phyloP scores from a whole-genome alignment of 169 alveolate species.

The Nephromyces sp. region DNA sequence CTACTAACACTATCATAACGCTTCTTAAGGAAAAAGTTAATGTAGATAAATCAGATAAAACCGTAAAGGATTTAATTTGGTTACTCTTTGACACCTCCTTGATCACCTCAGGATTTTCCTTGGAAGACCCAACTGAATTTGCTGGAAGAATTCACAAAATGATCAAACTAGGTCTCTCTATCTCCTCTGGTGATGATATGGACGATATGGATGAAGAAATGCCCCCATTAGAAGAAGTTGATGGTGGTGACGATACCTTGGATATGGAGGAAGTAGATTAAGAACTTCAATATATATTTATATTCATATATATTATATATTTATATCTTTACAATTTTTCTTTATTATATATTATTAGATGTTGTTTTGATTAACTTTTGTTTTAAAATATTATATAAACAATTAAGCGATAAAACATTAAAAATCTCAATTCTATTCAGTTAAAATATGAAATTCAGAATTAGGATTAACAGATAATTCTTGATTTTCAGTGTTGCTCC shows the following conservation, averaged over 20 bases:
- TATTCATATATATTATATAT: too few relatives aligned
- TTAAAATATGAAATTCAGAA: too few relatives aligned
- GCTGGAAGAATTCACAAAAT: slow-evolving; percentile 97
- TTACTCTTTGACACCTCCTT: slow-evolving; percentile 94
- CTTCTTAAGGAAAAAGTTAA: slow-evolving; percentile 91
- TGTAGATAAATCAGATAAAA: slow-evolving; percentile 91
- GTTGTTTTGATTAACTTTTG: too few relatives aligned
- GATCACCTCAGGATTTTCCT: slow-evolving; percentile 95
- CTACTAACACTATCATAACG: slow-evolving; percentile 89
- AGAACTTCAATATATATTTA: too few relatives aligned
- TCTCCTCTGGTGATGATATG: slow-evolving; percentile 92
- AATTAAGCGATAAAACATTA: too few relatives aligned
- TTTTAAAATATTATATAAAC: too few relatives aligned
- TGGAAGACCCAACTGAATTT: slow-evolving; percentile 97
- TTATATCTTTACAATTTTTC: too few relatives aligned
- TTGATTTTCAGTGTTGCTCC: too few relatives aligned
- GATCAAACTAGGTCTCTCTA: slow-evolving; percentile 96
- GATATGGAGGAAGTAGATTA: slow-evolving; percentile 95
- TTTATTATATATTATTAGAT: too few relatives aligned
- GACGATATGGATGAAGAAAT: slow-evolving; percentile 63
- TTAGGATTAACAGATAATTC: too few relatives aligned
- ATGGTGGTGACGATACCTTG: slow-evolving; percentile 68
- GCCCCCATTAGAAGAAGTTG: slow-evolving; percentile 81
- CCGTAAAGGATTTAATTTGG: slow-evolving; percentile 98
- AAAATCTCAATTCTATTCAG: too few relatives aligned